Evolutionary conservation across 2,329 filamentous ascomycete species (phyloP).

Genomic region (Apiospora aurea): DNA sequence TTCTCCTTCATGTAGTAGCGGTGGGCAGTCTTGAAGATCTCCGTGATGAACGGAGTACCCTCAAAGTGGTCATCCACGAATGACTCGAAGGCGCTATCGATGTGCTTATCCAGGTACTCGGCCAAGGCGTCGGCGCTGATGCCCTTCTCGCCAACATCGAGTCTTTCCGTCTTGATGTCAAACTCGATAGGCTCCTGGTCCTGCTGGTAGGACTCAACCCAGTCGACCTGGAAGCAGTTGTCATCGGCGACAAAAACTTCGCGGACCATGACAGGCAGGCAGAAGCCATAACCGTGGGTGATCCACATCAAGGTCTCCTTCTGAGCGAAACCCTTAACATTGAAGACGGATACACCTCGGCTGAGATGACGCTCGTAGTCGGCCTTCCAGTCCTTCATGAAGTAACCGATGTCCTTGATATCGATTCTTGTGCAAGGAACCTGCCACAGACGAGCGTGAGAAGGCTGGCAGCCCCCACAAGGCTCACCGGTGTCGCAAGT

Average conservation of each 20-base stretch:
- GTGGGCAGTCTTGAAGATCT: slow-evolving; percentile 95
- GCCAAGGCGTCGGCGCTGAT: slow-evolving; percentile 82
- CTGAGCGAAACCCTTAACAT: slow-evolving; percentile 84
- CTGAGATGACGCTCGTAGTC: slow-evolving; percentile 92
- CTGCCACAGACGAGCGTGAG: slow-evolving; percentile 94
- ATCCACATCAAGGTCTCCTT: slow-evolving; percentile 83
- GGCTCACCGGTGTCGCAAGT: slow-evolving; percentile 98
- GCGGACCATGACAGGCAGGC: slow-evolving; percentile 89
- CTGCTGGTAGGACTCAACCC: slow-evolving; percentile 79
- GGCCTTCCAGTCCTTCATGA: slow-evolving; percentile 99
- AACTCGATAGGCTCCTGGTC: slow-evolving; percentile 79
- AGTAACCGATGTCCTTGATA: slow-evolving; percentile 97
- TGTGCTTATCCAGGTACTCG: slow-evolving; percentile 94
- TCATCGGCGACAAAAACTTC: slow-evolving; percentile 93
- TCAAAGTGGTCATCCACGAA: slow-evolving; percentile 98
- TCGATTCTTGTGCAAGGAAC: slow-evolving; percentile 97
- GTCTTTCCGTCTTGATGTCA: slow-evolving; percentile 84
- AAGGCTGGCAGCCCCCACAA: slow-evolving; percentile 93
- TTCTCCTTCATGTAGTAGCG: slow-evolving; percentile 91
- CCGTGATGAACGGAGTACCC: slow-evolving; percentile 91
- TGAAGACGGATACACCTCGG: slow-evolving; percentile 87
- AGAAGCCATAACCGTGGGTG: slow-evolving; percentile 94
- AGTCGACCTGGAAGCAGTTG: slow-evolving; percentile 91
- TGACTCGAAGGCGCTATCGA: slow-evolving; percentile 88
- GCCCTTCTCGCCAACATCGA: slow-evolving; percentile 89